Conservation (phyloP, 768 basidiomycete genomes). For the Termitomyces eurrhizus region DNA sequence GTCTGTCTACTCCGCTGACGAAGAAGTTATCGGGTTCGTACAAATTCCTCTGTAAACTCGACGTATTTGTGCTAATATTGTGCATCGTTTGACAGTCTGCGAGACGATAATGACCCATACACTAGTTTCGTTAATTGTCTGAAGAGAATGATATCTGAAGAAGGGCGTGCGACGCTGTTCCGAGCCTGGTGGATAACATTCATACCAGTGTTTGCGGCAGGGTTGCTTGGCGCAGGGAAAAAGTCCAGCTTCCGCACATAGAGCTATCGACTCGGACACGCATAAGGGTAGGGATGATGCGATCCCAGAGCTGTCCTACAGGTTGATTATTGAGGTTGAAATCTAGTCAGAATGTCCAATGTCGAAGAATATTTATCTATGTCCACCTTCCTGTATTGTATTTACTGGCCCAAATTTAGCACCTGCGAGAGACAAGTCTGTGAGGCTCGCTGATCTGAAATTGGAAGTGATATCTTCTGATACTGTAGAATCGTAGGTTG, state of each 20-base stretch:
- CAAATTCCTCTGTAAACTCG: background rate
- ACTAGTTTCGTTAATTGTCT: conserved; percentile 65
- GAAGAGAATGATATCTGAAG: conserved; percentile 71
- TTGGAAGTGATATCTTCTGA: background rate
- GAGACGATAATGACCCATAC: conserved; percentile 76
- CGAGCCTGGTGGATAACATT: conserved; percentile 84
- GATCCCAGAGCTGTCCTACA: background rate
- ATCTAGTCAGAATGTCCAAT: background rate
- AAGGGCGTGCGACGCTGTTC: conserved; percentile 66
- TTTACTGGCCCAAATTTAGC: background rate
- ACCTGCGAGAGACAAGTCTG: background rate
- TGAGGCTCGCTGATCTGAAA: background rate
- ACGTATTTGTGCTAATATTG: conserved; percentile 3
- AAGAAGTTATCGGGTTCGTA: conserved; percentile 13
- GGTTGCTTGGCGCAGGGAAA: conserved; percentile 1
- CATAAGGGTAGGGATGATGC: background rate
- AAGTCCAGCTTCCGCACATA: background rate
- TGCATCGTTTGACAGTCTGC: conserved; percentile 38
- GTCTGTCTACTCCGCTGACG: conserved; percentile 4
- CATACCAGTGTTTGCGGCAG: conserved; percentile 6
- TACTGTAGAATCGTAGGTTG: background rate
- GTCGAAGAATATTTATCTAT: background rate
- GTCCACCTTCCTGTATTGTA: background rate
- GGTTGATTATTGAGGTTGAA: background rate
- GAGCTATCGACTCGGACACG: background rate